Percentiles rank a stretch among this genome's conserved stretches.
phyloP scores from a whole-genome alignment of 83 land plant species.

The Isoetes engelmannii region DNA sequence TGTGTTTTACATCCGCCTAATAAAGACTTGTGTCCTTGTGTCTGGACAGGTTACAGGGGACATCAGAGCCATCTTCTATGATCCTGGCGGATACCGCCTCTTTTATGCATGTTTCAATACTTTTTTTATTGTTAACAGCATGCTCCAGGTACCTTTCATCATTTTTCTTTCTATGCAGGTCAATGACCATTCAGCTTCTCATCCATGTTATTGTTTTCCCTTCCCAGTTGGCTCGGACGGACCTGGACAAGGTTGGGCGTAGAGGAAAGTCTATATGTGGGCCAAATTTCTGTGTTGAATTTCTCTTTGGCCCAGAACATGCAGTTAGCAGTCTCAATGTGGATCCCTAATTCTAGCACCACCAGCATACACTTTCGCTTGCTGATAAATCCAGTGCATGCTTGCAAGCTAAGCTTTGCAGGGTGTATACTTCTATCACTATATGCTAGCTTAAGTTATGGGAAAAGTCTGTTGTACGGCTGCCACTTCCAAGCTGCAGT shows the following conservation, averaged over 20 bases:
- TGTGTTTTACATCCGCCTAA: neutral
- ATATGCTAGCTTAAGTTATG: too few species aligned
- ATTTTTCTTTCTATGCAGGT: neutral
- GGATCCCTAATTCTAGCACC: too few species aligned
- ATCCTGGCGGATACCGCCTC: constrained; percentile 52
- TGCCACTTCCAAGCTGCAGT: too few species aligned
- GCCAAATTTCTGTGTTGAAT: constrained; percentile 49
- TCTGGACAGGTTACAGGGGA: constrained; percentile 71
- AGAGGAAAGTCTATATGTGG: constrained; percentile 51
- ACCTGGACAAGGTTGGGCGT: constrained; percentile 57
- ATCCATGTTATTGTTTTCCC: neutral
- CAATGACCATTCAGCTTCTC: constrained; percentile 7
- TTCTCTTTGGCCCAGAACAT: constrained; percentile 49
- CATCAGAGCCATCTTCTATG: constrained; percentile 57
- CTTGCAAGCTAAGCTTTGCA: too few species aligned
- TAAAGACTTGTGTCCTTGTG: neutral
- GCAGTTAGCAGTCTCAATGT: too few species aligned
- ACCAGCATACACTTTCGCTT: too few species aligned
- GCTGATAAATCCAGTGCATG: too few species aligned
- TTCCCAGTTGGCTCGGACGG: constrained; percentile 41
- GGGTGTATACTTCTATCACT: too few species aligned
- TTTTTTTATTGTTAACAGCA: constrained; percentile 47
- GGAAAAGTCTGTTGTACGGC: too few species aligned
- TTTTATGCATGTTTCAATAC: constrained; percentile 74
- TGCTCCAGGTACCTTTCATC: constrained; percentile 47